Conservation (phyloP, 176 grass and related monocot genomes). For the Oryza meridionalis region DNA sequence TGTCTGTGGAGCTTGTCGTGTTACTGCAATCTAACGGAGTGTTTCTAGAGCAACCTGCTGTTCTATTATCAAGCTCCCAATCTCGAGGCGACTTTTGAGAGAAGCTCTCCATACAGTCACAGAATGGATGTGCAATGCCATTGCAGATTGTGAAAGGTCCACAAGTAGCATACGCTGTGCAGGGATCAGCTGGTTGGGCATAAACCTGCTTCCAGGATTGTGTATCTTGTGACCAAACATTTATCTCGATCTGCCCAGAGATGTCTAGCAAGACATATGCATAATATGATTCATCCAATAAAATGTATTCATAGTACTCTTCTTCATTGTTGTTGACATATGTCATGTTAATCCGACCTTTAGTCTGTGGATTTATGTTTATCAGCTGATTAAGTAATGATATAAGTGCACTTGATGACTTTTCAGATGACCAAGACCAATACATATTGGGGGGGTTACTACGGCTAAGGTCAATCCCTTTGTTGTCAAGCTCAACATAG, state of each 20-base stretch:
- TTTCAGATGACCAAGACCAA: not conserved
- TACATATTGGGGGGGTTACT: not conserved
- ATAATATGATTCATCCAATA: not conserved
- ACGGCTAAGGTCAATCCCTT: not conserved
- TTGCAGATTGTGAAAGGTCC: not conserved
- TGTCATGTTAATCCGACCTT: not conserved
- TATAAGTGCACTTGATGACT: not conserved
- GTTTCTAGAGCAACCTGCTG: not conserved
- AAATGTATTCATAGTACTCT: not conserved
- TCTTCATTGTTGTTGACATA: not conserved
- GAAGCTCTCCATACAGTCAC: not conserved
- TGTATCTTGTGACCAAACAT: not conserved
- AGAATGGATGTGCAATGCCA: not conserved
- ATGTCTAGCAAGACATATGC: not conserved
- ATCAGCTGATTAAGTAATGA: not conserved
- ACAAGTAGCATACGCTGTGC: not conserved
- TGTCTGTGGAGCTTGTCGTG: not conserved
- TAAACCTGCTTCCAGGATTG: not conserved
- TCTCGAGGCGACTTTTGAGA: not conserved
- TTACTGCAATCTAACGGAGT: not conserved
- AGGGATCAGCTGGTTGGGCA: not conserved
- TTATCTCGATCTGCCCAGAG: not conserved
- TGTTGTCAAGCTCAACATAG: not conserved
- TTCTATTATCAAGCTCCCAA: not conserved
- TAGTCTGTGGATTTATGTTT: not conserved